A percentile compares a stretch with the other conserved stretches of the same genome.
Conservation (phyloP, 805 yeast species). For the Ogataea paradorogensis region DNA sequence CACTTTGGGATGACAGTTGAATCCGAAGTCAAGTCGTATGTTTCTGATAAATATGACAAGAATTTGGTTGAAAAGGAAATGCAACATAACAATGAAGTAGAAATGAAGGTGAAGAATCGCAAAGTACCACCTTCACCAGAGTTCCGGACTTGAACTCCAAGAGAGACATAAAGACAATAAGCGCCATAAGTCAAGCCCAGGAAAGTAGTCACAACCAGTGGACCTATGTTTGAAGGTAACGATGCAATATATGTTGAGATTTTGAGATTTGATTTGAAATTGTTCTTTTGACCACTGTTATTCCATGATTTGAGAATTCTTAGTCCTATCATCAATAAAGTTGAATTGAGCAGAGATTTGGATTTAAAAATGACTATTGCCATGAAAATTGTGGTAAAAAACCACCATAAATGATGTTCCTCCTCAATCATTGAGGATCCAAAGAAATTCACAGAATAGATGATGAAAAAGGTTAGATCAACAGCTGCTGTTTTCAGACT, state of each 20-base stretch:
- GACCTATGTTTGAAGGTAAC: slow-evolving; percentile 22
- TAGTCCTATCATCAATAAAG: slow-evolving; percentile 34
- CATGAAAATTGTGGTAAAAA: slow-evolving; percentile 45
- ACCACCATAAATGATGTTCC: slow-evolving; percentile 97
- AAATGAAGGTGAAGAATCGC: slow-evolving; percentile 38
- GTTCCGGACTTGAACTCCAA: background rate
- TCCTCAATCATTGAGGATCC: slow-evolving; percentile 93
- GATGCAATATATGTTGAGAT: slow-evolving; percentile 42
- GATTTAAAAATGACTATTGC: slow-evolving; percentile 15
- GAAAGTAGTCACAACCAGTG: slow-evolving; percentile 18
- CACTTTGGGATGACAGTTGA: slow-evolving; percentile 21
- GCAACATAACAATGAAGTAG: slow-evolving; percentile 44
- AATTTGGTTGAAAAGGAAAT: slow-evolving; percentile 25
- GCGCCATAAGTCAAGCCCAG: slow-evolving; percentile 20
- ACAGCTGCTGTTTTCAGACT: slow-evolving; percentile 18
- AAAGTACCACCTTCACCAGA: background rate
- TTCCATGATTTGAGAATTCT: slow-evolving; percentile 80
- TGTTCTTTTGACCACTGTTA: slow-evolving; percentile 83
- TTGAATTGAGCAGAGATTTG: slow-evolving; percentile 19
- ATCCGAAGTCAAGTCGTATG: slow-evolving; percentile 24
- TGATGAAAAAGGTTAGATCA: slow-evolving; percentile 29
- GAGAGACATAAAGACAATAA: slow-evolving; percentile 7
- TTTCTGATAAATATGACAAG: slow-evolving; percentile 26
- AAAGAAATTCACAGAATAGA: slow-evolving; percentile 58
- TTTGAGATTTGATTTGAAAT: slow-evolving; percentile 44